A percentile compares a stretch with the other conserved stretches of the same genome.
phyloP scores from a whole-genome alignment of 352 stramenopile species.

The Phytopythium montanum region DNA sequence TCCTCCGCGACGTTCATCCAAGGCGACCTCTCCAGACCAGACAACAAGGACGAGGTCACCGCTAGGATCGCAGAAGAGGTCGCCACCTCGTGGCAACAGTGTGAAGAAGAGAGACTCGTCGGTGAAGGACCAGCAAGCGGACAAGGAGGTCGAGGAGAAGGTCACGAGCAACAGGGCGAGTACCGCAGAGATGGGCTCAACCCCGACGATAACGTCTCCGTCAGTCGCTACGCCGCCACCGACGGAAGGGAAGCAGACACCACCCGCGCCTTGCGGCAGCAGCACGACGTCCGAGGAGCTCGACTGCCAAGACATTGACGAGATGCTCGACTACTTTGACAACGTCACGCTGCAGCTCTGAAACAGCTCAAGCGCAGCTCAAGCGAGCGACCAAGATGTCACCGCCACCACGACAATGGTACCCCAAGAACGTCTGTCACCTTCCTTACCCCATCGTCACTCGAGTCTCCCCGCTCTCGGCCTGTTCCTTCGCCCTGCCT shows the following conservation, averaged over 20 bases:
- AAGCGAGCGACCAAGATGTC: not conserved
- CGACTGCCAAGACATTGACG: slow-evolving; percentile 52
- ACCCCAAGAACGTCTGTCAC: not conserved
- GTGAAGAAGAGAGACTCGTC: not conserved
- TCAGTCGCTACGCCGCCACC: no score
- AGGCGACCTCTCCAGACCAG: not conserved
- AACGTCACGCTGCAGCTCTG: slow-evolving; percentile 57
- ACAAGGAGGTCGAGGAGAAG: not conserved
- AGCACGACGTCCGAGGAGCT: slow-evolving; percentile 25
- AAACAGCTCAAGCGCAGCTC: not conserved
- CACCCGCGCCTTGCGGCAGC: slow-evolving; percentile 13
- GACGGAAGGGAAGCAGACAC: not conserved
- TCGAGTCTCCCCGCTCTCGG: not conserved
- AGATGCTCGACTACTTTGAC: slow-evolving; percentile 78
- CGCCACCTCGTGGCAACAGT: not conserved
- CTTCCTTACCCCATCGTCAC: not conserved
- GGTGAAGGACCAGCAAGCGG: not conserved
- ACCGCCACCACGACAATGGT: not conserved
- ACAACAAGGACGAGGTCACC: not conserved
- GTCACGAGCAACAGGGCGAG: not conserved
- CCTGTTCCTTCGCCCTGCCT: not conserved
- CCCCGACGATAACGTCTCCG: not conserved
- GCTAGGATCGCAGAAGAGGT: not conserved
- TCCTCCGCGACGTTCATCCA: not conserved
- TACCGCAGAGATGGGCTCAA: not conserved